phyloP scores from a whole-genome alignment of 495 filamentous ascomycete genomes.

The Podospora sp. region DNA sequence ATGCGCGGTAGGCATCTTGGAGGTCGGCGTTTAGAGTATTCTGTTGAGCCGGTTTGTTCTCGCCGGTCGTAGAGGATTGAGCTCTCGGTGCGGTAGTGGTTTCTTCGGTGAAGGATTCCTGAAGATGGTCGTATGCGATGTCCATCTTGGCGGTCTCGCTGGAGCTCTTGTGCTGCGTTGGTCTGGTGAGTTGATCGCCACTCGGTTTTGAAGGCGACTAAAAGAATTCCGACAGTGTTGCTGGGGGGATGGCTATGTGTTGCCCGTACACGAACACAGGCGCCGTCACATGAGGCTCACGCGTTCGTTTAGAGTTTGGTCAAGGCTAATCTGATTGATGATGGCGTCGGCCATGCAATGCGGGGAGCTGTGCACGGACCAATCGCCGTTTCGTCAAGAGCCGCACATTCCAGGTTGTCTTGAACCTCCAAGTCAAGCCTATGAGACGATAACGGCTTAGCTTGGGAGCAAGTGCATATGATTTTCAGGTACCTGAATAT shows the following conservation, averaged over 20 bases:
- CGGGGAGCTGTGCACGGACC: conserved; percentile 12
- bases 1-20: conserved; percentile 91
- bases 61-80: conserved; percentile 43
- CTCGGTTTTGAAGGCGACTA: neutral
- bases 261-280: neutral
- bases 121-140: conserved; percentile 95
- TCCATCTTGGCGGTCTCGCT: conserved; percentile 60
- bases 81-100: conserved; percentile 5
- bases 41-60: conserved; percentile 49
- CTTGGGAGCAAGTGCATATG: too few species aligned
- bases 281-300: conserved; percentile 25
- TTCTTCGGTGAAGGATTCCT: conserved; percentile 70
- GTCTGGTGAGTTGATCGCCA: neutral
- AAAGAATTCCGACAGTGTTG: neutral
- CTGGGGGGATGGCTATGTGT: neutral
- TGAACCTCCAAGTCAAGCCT: neutral
- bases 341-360: conserved; percentile 10
- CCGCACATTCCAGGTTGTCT: neutral
- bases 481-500: too few species aligned
- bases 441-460: neutral
- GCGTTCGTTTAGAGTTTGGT: conserved; percentile 17
- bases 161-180: neutral
- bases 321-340: conserved; percentile 10
- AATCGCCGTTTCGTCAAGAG: conserved; percentile 2
- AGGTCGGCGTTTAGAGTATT: conserved; percentile 81